Percentiles rank a stretch among this genome's conserved stretches.
Conservation (phyloP, 2,329 filamentous ascomycete genomes). For the Fusarium citri region DNA sequence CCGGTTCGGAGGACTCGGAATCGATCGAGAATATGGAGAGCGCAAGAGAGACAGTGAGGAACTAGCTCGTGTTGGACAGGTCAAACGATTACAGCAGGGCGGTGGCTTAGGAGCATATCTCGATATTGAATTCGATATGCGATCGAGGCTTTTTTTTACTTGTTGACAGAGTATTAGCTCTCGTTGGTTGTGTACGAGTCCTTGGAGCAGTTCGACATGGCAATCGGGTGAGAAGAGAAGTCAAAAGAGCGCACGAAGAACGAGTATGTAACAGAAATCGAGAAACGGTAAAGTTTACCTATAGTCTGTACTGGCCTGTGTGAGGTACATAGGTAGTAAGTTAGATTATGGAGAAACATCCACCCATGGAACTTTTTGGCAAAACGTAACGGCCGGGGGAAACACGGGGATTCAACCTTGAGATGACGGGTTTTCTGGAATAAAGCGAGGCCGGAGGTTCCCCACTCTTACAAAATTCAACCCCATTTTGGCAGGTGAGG, state of each 20-base stretch:
- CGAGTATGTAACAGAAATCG: constrained; percentile 26
- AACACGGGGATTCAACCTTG: constrained; percentile 31
- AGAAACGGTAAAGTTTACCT: constrained; percentile 15
- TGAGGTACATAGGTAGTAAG: not conserved
- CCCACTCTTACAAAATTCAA: constrained; percentile 12
- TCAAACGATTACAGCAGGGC: constrained; percentile 39
- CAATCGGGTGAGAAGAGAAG: constrained; percentile 3
- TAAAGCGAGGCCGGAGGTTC: constrained; percentile 38
- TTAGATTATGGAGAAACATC: constrained; percentile 26
- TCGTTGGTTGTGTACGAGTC: not conserved
- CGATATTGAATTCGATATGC: constrained; percentile 19
- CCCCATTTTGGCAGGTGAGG: constrained; percentile 42
- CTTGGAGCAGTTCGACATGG: constrained; percentile 10
- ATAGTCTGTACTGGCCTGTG: constrained; percentile 7
- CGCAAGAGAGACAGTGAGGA: constrained; percentile 3
- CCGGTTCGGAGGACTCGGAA: constrained; percentile 39
- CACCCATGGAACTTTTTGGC: constrained; percentile 11
- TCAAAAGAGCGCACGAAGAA: constrained; percentile 12
- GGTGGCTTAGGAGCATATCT: constrained; percentile 42
- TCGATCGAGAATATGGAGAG: constrained; percentile 14
- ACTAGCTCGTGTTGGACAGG: constrained; percentile 42
- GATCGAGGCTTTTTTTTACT: constrained; percentile 8
- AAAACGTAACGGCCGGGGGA: constrained; percentile 18
- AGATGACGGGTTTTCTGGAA: constrained; percentile 45
- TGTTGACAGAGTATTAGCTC: not conserved